Percentiles rank a stretch among this genome's conserved stretches.
Conservation (phyloP, 1,284 basidiomycete genomes). For the Wolfiporia cocos region DNA sequence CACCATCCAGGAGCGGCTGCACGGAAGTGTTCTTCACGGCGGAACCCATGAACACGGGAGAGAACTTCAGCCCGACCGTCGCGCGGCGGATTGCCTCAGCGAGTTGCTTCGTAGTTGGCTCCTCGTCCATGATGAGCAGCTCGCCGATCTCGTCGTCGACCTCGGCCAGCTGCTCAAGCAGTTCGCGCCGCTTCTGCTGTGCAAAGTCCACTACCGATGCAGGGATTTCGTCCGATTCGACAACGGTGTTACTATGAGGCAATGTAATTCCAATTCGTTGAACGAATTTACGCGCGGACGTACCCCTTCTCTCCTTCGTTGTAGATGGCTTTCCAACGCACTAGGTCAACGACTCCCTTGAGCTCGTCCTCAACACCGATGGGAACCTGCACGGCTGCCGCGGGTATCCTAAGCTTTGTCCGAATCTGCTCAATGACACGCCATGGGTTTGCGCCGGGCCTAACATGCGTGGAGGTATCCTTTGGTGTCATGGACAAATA, state of each 20-base stretch:
- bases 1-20: constrained; percentile 91
- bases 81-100: constrained; percentile 84
- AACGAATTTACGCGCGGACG: constrained; percentile 17
- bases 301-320: constrained; percentile 95
- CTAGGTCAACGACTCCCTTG: constrained; percentile 88
- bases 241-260: constrained; percentile 57
- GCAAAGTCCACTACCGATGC: constrained; percentile 68
- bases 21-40: constrained; percentile 98
- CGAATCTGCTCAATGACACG: constrained; percentile 92
- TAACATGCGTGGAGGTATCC: constrained; percentile 28
- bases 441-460: constrained; percentile 97
- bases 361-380: constrained; percentile 92
- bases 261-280: constrained; percentile 3
- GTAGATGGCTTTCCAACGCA: constrained; percentile 93
- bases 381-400: constrained; percentile 95
- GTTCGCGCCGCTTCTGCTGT: constrained; percentile 80
- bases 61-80: constrained; percentile 87
- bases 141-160: constrained; percentile 95
- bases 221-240: constrained; percentile 90
- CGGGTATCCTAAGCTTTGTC: constrained; percentile 86
- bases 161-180: constrained; percentile 94
- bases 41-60: constrained; percentile 95
- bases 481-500: no score
- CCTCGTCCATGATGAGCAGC: constrained; percentile 83
- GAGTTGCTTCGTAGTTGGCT: constrained; percentile 71